Evolutionary conservation across 2,329 filamentous ascomycete genomes (phyloP).

Genomic region (Xylaria sp.): DNA sequence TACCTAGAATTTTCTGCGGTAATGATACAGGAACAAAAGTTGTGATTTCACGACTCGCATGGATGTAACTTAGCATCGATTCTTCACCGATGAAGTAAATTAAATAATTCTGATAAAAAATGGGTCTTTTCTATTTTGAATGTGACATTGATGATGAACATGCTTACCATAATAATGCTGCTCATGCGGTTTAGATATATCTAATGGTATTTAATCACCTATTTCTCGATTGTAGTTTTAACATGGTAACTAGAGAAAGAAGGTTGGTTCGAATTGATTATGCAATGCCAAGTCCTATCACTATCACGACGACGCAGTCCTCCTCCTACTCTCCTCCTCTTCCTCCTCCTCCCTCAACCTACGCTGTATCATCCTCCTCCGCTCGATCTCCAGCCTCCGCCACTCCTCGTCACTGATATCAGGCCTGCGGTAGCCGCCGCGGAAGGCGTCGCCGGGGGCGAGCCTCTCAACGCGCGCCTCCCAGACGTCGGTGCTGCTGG

Average conservation of each 20-base stretch:
- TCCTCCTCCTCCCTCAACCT: constrained; percentile 35
- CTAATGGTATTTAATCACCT: no score
- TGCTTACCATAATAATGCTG: background rate
- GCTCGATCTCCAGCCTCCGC: constrained; percentile 50
- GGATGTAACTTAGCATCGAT: constrained; percentile 49
- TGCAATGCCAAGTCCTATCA: background rate
- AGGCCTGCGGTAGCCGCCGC: constrained; percentile 52
- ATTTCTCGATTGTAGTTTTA: no score
- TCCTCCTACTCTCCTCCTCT: background rate
- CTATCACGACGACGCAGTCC: background rate
- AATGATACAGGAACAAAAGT: constrained; percentile 52
- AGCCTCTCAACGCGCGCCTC: constrained; percentile 73
- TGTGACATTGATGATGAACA: constrained; percentile 14
- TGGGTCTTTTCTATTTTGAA: background rate
- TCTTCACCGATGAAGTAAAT: constrained; percentile 47
- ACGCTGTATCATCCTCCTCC: constrained; percentile 39
- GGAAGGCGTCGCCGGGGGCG: constrained; percentile 58
- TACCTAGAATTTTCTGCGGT: constrained; percentile 50
- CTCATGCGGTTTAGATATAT: no score
- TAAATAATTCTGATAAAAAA: constrained; percentile 42
- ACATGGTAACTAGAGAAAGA: no score
- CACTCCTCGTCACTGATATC: constrained; percentile 57
- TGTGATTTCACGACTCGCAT: constrained; percentile 48
- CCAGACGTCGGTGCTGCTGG: constrained; percentile 93
- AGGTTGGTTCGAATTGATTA: background rate